phyloP scores from a whole-genome alignment of 257 asterid genomes.

The Salvia rosmarinus region DNA sequence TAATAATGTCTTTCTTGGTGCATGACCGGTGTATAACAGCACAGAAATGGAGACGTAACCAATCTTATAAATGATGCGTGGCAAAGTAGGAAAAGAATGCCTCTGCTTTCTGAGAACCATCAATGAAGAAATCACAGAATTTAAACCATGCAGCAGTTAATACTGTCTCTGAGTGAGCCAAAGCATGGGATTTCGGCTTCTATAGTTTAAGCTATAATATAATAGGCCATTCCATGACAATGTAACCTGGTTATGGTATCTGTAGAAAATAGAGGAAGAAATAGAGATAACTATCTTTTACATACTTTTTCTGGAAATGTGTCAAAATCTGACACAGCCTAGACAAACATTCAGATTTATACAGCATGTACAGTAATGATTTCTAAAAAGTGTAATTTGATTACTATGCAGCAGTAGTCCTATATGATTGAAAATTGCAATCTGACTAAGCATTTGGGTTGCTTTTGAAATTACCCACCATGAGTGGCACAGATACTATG shows the following conservation, averaged over 20 bases:
- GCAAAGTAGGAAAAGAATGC: not conserved
- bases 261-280: not conserved
- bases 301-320: not conserved
- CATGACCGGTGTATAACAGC: no score
- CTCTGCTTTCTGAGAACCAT: not conserved
- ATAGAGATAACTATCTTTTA: not conserved
- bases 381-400: not conserved
- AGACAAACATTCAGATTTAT: conserved; percentile 1
- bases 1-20: no score
- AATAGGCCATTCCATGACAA: not conserved
- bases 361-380: not conserved
- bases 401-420: not conserved
- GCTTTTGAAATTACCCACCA: not conserved
- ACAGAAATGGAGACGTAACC: not conserved
- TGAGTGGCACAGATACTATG: not conserved
- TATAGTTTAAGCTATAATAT: not conserved
- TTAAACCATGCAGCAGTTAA: no score
- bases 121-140: not conserved
- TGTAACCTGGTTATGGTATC: not conserved
- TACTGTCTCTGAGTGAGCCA: no score
- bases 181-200: not conserved
- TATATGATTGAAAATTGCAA: not conserved
- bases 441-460: not conserved
- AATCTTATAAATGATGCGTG: not conserved
- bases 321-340: not conserved